Conservation (phyloP, 768 basidiomycete genomes). For the Boletus pseudopeckii region DNA sequence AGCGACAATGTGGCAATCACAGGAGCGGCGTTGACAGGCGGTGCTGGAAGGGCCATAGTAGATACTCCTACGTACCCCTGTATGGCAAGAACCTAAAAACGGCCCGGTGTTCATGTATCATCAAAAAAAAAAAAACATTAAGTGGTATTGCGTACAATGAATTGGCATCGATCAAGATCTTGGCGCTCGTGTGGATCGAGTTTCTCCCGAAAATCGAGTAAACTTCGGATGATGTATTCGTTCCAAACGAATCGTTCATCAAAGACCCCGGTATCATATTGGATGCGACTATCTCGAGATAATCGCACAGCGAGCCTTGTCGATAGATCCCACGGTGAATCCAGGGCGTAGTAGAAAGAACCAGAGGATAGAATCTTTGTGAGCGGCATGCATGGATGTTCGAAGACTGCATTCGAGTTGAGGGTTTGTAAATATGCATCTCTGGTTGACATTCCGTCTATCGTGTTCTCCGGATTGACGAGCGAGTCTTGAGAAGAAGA, state of each 20-base stretch:
- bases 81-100: slow-evolving; percentile 72
- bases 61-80: slow-evolving; percentile 92
- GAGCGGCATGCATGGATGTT: slow-evolving; percentile 88
- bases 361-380: slow-evolving; percentile 90
- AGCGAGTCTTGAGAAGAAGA: slow-evolving; percentile 49
- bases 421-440: slow-evolving; percentile 44
- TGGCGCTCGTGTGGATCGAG: slow-evolving; percentile 65
- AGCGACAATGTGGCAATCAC: slow-evolving; percentile 72
- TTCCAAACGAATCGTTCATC: slow-evolving; percentile 96
- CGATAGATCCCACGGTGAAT: slow-evolving; percentile 86
- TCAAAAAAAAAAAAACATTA: background rate
- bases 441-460: slow-evolving; percentile 43
- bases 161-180: slow-evolving; percentile 80
- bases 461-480: slow-evolving; percentile 50
- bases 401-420: slow-evolving; percentile 52
- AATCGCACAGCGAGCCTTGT: slow-evolving; percentile 74
- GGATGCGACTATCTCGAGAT: slow-evolving; percentile 42
- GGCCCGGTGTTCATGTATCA: background rate
- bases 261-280: slow-evolving; percentile 55
- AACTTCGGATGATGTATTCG: slow-evolving; percentile 79
- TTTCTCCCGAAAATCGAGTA: slow-evolving; percentile 84
- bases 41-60: slow-evolving; percentile 72
- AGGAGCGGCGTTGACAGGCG: slow-evolving; percentile 70
- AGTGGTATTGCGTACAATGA: slow-evolving; percentile 57
- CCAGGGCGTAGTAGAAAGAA: slow-evolving; percentile 88